Percentiles rank a stretch among this genome's conserved stretches.
These are phyloP conservation scores for Globisporangium abappressorium DNA, from an alignment of 352 stramenopile species.

Conservation along the genomic window DNA sequence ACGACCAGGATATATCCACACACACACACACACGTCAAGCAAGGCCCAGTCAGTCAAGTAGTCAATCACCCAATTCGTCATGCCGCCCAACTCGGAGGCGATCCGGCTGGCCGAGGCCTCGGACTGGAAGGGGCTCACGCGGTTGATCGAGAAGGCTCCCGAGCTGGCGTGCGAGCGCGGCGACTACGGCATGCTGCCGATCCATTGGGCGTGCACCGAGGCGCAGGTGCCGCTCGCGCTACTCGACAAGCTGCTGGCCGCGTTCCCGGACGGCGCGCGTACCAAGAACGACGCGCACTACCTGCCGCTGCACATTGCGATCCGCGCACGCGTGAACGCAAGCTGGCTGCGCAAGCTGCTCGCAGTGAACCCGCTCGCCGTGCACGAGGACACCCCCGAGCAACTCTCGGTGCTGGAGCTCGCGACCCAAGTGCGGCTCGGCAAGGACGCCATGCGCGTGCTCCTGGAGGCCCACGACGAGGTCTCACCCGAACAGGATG, in stretches of 20 bases:
- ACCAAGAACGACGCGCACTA: slow-evolving; percentile 63
- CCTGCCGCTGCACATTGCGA: slow-evolving; percentile 79
- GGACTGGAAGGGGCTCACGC: slow-evolving; percentile 70
- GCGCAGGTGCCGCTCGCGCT: slow-evolving; percentile 56
- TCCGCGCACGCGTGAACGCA: slow-evolving; percentile 44
- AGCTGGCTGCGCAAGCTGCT: slow-evolving; percentile 56
- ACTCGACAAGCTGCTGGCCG: slow-evolving; percentile 53
- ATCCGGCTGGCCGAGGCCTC: slow-evolving; percentile 74
- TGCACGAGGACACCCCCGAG: slow-evolving; percentile 43
- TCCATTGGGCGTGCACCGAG: slow-evolving; percentile 82
- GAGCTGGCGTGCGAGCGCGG: slow-evolving; percentile 42
- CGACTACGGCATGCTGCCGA: slow-evolving; percentile 82
- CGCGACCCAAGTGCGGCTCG: slow-evolving; percentile 40
- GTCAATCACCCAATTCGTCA: background rate
- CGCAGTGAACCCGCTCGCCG: slow-evolving; percentile 45
- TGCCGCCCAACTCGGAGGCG: slow-evolving; percentile 49
- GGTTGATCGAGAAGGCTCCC: slow-evolving; percentile 54
- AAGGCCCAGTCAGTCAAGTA: background rate
- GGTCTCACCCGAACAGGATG: slow-evolving; percentile 16
- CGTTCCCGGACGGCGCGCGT: slow-evolving; percentile 53
- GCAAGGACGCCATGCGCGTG: slow-evolving; percentile 44
- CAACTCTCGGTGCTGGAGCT: slow-evolving; percentile 52
- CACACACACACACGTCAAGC: background rate
- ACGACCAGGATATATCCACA: background rate
- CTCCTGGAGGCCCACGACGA: slow-evolving; percentile 25